Evolutionary conservation across 1,284 basidiomycete species (phyloP).

Genomic region (Gymnopus androsaceus): DNA sequence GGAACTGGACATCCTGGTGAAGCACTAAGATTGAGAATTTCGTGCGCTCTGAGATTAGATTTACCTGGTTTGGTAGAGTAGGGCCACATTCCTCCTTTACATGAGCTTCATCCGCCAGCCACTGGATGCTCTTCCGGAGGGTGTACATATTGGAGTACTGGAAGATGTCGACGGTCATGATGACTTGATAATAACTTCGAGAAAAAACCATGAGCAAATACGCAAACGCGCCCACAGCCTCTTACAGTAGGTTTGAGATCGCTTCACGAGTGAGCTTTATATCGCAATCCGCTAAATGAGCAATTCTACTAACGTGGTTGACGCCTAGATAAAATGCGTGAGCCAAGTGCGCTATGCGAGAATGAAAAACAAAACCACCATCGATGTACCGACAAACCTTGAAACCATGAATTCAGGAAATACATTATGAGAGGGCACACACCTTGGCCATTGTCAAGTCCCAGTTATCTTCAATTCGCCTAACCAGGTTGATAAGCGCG

Average conservation of each 20-base stretch:
- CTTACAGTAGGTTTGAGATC: slow-evolving; percentile 89
- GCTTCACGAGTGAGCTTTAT: slow-evolving; percentile 82
- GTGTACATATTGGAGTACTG: slow-evolving; percentile 99
- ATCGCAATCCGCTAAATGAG: slow-evolving; percentile 90
- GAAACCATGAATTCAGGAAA: slow-evolving; percentile 2
- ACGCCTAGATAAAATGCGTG: slow-evolving; percentile 41
- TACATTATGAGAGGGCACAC: slow-evolving; percentile 13
- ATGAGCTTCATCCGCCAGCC: slow-evolving; percentile 80
- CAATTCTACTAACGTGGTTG: slow-evolving; percentile 90
- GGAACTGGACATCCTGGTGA: slow-evolving; percentile 52
- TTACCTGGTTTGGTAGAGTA: slow-evolving; percentile 83
- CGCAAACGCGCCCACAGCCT: slow-evolving; percentile 14
- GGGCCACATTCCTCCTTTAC: slow-evolving; percentile 87
- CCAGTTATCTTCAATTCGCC: slow-evolving; percentile 89
- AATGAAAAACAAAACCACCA: slow-evolving; percentile 32
- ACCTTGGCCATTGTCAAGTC: slow-evolving; percentile 93
- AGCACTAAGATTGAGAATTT: slow-evolving; percentile 12
- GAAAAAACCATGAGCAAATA: slow-evolving; percentile 4
- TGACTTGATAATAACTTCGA: slow-evolving; percentile 88
- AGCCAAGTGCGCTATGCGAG: background rate
- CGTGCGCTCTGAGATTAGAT: slow-evolving; percentile 5
- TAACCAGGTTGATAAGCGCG: slow-evolving; percentile 81
- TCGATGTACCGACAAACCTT: slow-evolving; percentile 83
- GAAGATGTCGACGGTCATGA: slow-evolving; percentile 96
- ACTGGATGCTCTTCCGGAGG: slow-evolving; percentile 80